phyloP scores from a whole-genome alignment of 768 basidiomycete genomes.

The Boletus sensibilis region DNA sequence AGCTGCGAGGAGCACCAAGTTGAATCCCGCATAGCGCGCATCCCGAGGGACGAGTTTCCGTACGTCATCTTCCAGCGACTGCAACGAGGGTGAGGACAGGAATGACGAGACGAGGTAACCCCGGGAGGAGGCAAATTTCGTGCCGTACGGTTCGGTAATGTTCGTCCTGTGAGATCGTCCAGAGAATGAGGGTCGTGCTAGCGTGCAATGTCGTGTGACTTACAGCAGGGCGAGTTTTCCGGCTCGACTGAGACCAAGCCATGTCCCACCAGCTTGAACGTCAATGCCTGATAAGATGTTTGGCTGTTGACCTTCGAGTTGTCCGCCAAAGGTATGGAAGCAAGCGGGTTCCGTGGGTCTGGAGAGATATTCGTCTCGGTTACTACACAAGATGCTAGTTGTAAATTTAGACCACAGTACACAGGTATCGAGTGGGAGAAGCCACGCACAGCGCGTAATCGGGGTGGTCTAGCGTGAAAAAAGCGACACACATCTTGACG shows the following conservation, averaged over 20 bases:
- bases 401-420: background rate
- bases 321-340: conserved; percentile 62
- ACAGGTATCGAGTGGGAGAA: conserved; percentile 3
- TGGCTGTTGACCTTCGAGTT: conserved; percentile 20
- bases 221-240: conserved; percentile 75
- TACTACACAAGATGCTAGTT: conserved; percentile 66
- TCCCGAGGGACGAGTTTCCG: conserved; percentile 46
- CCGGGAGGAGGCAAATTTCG: conserved; percentile 58
- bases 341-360: conserved; percentile 65
- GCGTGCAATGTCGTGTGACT: conserved; percentile 27
- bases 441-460: conserved; percentile 69
- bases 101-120: conserved; percentile 69
- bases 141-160: conserved; percentile 65
- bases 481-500: conserved; percentile 67
- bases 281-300: conserved; percentile 74
- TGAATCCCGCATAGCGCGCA: conserved; percentile 74
- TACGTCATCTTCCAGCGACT: conserved; percentile 49
- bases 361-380: conserved; percentile 72
- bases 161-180: conserved; percentile 59
- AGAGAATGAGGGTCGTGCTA: background rate
- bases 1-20: conserved; percentile 63
- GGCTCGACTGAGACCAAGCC: conserved; percentile 68
- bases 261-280: conserved; percentile 71
- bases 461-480: conserved; percentile 75
- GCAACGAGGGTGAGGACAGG: conserved; percentile 51